phyloP scores from a whole-genome alignment of 1,139 yeast genomes.

The Scheffersomyces stambukii region DNA sequence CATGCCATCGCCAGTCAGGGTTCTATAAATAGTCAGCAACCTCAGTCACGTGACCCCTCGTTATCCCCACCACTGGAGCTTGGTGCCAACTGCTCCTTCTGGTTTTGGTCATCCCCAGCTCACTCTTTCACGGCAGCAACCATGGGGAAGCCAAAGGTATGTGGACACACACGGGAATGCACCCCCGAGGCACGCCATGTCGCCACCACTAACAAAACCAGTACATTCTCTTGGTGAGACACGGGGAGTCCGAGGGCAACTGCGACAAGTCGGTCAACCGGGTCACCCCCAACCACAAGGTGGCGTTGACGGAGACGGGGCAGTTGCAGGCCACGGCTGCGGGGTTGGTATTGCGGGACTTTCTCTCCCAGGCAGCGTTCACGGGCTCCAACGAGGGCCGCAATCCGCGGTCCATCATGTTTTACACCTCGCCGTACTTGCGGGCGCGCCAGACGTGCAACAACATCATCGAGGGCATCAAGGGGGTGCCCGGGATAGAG shows the following conservation, averaged over 20 bases:
- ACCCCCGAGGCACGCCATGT: background rate
- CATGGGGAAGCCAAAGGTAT: slow-evolving; percentile 4
- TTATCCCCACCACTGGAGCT: too few relatives aligned
- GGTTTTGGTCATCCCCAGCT: background rate
- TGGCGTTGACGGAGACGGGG: slow-evolving; percentile 67
- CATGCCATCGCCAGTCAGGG: too few relatives aligned
- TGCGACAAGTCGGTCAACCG: slow-evolving; percentile 76
- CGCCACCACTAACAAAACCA: slow-evolving; percentile 13
- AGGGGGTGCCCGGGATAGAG: slow-evolving; percentile 43
- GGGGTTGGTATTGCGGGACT: slow-evolving; percentile 53
- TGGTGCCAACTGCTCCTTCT: background rate
- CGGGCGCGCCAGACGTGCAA: slow-evolving; percentile 81
- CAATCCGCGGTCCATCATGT: slow-evolving; percentile 38
- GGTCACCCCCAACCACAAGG: slow-evolving; percentile 72
- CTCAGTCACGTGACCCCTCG: background rate
- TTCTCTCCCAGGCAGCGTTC: slow-evolving; percentile 48
- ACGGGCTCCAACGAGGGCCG: slow-evolving; percentile 15
- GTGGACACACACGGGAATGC: slow-evolving; percentile 1
- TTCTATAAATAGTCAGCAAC: background rate
- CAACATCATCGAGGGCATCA: slow-evolving; percentile 58
- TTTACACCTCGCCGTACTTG: slow-evolving; percentile 79
- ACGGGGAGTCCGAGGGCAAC: slow-evolving; percentile 90
- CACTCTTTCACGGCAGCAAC: background rate
- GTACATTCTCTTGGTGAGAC: slow-evolving; percentile 77
- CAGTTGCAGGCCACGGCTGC: slow-evolving; percentile 65